Percentiles rank a stretch among this genome's conserved stretches.
Conservation (phyloP, 202 grass and related monocot genomes). For the Carex sylvatica region DNA sequence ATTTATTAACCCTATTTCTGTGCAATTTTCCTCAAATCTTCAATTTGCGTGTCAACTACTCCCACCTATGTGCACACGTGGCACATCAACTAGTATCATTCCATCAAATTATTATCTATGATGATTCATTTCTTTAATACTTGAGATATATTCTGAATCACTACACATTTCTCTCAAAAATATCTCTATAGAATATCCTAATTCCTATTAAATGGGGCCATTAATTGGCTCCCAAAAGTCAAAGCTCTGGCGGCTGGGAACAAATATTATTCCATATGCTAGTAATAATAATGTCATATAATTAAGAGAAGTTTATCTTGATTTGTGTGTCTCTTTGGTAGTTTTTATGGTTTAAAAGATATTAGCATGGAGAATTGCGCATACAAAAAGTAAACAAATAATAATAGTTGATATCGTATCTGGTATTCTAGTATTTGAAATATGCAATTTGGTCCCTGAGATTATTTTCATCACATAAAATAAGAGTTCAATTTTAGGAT, state of each 20-base stretch:
- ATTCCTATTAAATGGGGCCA: not conserved
- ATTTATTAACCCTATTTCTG: not conserved
- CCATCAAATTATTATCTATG: not conserved
- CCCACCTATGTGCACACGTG: not conserved
- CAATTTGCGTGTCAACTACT: constrained; percentile 8
- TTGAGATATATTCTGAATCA: not conserved
- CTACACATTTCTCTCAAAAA: not conserved
- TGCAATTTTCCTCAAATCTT: not conserved
- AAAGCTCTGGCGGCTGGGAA: not conserved
- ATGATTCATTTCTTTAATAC: not conserved
- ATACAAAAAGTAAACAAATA: not conserved
- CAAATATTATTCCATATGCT: not conserved
- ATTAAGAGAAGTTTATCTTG: not conserved
- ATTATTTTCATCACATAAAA: not conserved
- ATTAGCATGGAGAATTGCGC: not conserved
- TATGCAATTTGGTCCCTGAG: not conserved
- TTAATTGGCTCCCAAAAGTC: not conserved
- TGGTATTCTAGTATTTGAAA: not conserved
- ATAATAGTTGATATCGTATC: not conserved
- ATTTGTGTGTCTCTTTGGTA: not conserved
- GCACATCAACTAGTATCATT: not conserved
- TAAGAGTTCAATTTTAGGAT: not conserved
- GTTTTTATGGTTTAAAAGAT: not conserved
- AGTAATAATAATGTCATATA: not conserved
- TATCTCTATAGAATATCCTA: not conserved